phyloP scores from a whole-genome alignment of 2,329 filamentous ascomycete species.

The Hymenotorrendiella dingleyae region DNA sequence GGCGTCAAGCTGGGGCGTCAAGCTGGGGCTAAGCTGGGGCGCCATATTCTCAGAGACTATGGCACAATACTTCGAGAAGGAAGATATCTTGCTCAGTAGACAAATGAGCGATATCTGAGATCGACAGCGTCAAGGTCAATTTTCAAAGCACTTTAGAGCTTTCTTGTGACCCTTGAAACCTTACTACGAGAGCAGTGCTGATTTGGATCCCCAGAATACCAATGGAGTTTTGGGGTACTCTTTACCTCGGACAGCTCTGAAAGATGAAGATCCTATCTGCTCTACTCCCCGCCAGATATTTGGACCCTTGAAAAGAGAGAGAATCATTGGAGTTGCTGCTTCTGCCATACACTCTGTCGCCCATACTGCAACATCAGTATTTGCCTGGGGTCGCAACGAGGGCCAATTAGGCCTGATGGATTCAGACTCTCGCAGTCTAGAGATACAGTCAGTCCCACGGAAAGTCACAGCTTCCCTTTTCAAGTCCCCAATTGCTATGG shows the following conservation, averaged over 20 bases:
- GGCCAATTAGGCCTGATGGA: slow-evolving; percentile 93
- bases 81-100: no score
- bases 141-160: no score
- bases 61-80: no score
- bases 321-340: slow-evolving; percentile 74
- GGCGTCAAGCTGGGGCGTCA: no score
- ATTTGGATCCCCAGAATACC: no score
- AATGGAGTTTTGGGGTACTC: slow-evolving; percentile 82
- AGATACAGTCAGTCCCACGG: slow-evolving; percentile 74
- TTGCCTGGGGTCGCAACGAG: slow-evolving; percentile 91
- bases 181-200: no score
- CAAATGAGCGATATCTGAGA: no score
- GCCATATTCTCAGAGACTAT: no score
- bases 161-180: no score
- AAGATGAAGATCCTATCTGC: slow-evolving; percentile 80
- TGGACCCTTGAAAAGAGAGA: slow-evolving; percentile 82
- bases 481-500: slow-evolving; percentile 63
- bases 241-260: slow-evolving; percentile 58
- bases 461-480: slow-evolving; percentile 85
- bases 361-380: slow-evolving; percentile 74
- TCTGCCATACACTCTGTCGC: slow-evolving; percentile 89
- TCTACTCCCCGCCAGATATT: slow-evolving; percentile 81
- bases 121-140: no score
- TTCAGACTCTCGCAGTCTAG: slow-evolving; percentile 85
- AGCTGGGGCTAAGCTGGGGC: no score